Percentiles rank a stretch among this genome's conserved stretches.
Conservation (phyloP, 1,284 basidiomycete species). For the Ceratorhiza oryzae-sativae region DNA sequence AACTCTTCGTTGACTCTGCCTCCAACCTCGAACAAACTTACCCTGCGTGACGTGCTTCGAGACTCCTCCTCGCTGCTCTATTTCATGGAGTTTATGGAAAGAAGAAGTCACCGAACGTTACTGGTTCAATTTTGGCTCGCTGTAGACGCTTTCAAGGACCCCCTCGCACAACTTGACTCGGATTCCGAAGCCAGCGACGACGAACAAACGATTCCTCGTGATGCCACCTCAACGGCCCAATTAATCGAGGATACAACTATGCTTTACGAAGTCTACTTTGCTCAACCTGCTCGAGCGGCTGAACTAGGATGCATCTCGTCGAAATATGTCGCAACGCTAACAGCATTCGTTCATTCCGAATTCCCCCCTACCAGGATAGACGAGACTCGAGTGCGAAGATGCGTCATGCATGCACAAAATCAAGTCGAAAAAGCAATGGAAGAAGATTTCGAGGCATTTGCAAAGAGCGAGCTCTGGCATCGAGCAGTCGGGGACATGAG, state of each 20-base stretch:
- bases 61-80: conserved; percentile 91
- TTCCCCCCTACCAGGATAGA: conserved; percentile 49
- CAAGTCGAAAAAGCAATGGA: conserved; percentile 90
- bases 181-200: conserved; percentile 62
- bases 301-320: conserved; percentile 70
- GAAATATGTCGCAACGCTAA: conserved; percentile 72
- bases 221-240: conserved; percentile 64
- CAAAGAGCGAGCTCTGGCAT: conserved; percentile 87
- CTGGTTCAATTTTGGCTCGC: conserved; percentile 97
- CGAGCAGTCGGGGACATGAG: conserved; percentile 81
- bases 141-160: conserved; percentile 96
- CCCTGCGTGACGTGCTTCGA: conserved; percentile 76
- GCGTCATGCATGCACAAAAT: conserved; percentile 82
- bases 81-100: conserved; percentile 98
- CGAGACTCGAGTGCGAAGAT: conserved; percentile 71
- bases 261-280: conserved; percentile 87
- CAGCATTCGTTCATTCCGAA: conserved; percentile 66
- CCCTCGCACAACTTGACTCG: conserved; percentile 83
- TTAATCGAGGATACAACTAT: conserved; percentile 83
- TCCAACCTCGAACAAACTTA: conserved; percentile 35
- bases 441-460: conserved; percentile 89
- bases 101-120: conserved; percentile 74
- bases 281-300: conserved; percentile 63
- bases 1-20: conserved; percentile 1
- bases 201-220: conserved; percentile 60